Evolutionary conservation across 208 protist species (phyloP).

Genomic region (Cochliopodium minus): DNA sequence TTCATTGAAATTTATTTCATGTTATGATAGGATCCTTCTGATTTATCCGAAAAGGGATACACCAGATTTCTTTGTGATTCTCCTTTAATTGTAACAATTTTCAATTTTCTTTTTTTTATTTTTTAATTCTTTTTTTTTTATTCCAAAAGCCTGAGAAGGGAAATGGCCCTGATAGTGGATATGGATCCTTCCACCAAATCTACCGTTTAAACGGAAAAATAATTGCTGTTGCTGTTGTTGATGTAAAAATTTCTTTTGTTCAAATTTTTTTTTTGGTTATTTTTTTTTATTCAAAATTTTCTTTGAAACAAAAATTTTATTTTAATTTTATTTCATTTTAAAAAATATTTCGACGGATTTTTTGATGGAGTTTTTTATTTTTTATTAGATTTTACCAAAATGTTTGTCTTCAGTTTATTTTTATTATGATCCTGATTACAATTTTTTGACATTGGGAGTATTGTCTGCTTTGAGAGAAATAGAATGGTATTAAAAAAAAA

Average conservation of each 20-base stretch:
- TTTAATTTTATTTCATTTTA: too few species aligned
- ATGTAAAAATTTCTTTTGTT: too few species aligned
- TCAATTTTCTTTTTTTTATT: too few species aligned
- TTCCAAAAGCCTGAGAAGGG: too few species aligned
- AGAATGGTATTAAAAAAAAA: slow-evolving; percentile 1
- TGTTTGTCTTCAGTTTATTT: slow-evolving; percentile 44
- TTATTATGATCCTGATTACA: slow-evolving; percentile 39
- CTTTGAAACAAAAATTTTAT: too few species aligned
- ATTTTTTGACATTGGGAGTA: slow-evolving; percentile 15
- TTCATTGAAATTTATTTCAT: too few species aligned
- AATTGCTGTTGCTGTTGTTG: slow-evolving; percentile 37
- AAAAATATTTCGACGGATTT: too few species aligned
- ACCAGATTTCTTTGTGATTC: slow-evolving; percentile 17
- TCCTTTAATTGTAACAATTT: slow-evolving; percentile 1
- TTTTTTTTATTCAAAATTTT: too few species aligned
- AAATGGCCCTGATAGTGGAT: neutral
- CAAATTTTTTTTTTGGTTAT: too few species aligned
- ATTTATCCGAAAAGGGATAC: slow-evolving; percentile 16
- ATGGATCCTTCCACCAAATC: slow-evolving; percentile 17
- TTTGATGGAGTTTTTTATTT: too few species aligned
- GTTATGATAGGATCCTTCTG: neutral
- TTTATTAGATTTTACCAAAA: slow-evolving; percentile 27
- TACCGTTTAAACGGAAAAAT: slow-evolving; percentile 37
- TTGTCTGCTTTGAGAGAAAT: slow-evolving; percentile 30
- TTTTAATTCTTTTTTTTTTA: too few species aligned